Evolutionary conservation across 2,329 filamentous ascomycete genomes (phyloP), one percentile per base, ranked within the genome.

Genomic region (Aspergillus spinulosporus): DNA sequence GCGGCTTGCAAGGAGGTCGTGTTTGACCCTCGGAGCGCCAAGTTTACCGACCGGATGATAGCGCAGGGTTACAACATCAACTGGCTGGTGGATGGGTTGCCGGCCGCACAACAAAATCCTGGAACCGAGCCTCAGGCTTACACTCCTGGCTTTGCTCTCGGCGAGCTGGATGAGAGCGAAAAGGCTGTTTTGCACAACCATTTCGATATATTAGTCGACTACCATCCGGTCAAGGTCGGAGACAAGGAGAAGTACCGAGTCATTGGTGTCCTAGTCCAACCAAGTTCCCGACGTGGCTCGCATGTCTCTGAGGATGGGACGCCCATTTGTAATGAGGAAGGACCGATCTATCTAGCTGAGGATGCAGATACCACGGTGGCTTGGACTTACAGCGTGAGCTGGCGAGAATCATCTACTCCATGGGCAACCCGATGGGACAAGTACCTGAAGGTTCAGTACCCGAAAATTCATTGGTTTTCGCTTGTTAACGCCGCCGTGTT

Each of bases 401-500:
- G 94, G 94, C 84, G 82, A 56, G 84, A 86, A 63, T 97, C 92
- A 0, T 70, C 82, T 0, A 97, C 92, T 1, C 90, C 89, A 1
- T 99, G 96, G 88, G 94, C 94, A 29, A 99, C 94, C 9, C 85
- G 94, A 62, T 99, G 94, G 94, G 94, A 99, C 80, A 97, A 96
- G 76, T 97, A 97, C 72, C 82, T 99, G 36, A 93, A 97, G 69
- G 93, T 99, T 31, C 95, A 92, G 70, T 92, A 97, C 73, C 92
- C 94, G 51, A 95, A 94, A 80, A 97, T 99, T 66, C 94, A 99
- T 74, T 99, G 94, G 94, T 96, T 97, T 79, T 97, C 92, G 58
- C 85, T 99, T 49, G 89, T 97, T 76, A 96, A 96, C 75, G 97
- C 92, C 36, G 90, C 94, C 49, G 87, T 97, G 44, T 96, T 99